These are phyloP conservation scores for Debaryomyces singareniensis DNA, from an alignment of 1,139 yeast genomes.

Conservation along the genomic window DNA sequence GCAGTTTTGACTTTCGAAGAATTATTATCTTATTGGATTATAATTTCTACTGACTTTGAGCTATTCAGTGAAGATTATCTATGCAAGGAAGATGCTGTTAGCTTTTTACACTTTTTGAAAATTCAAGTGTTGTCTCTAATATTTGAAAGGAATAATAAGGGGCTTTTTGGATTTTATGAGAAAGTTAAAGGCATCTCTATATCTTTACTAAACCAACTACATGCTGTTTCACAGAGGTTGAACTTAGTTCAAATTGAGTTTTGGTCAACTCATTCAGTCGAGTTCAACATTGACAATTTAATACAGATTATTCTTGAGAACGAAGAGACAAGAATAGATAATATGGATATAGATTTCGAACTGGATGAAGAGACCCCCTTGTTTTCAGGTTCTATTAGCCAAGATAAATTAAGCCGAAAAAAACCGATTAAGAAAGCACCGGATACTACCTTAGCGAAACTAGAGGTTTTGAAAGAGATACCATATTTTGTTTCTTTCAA, in stretches of 20 bases:
- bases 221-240: constrained; percentile 62
- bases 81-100: constrained; percentile 36
- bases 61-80: constrained; percentile 41
- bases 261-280: constrained; percentile 43
- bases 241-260: constrained; percentile 47
- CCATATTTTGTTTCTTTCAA: constrained; percentile 81
- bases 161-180: constrained; percentile 12
- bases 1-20: constrained; percentile 31
- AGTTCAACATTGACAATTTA: constrained; percentile 23
- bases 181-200: constrained; percentile 36
- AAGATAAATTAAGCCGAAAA: constrained; percentile 1
- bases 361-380: constrained; percentile 9
- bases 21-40: constrained; percentile 40
- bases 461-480: constrained; percentile 51
- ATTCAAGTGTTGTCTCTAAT: constrained; percentile 49
- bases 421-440: constrained; percentile 4
- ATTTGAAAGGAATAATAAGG: constrained; percentile 27
- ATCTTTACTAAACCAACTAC: constrained; percentile 58
- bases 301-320: constrained; percentile 33
- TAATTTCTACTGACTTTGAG: constrained; percentile 69
- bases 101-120: constrained; percentile 47
- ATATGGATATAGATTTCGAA: constrained; percentile 10
- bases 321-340: constrained; percentile 20
- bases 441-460: constrained; percentile 13
- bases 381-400: not conserved